These are phyloP conservation scores for Polygonum aviculare DNA, from an alignment of 148 eudicot genomes.

Conservation along the genomic window DNA sequence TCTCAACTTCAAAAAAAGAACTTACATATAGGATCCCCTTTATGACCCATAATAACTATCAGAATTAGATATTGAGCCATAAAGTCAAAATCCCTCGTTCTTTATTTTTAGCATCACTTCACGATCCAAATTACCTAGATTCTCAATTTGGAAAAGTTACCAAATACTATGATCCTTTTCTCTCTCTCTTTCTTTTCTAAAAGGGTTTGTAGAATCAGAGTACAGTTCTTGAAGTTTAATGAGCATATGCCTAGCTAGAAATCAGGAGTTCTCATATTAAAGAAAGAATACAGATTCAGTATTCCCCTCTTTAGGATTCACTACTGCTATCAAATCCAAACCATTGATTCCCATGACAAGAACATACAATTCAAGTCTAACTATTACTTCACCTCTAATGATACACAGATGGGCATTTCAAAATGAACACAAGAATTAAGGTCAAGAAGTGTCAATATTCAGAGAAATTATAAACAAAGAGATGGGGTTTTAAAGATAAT, in stretches of 20 bases:
- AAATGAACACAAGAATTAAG: neutral
- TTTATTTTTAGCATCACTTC: neutral
- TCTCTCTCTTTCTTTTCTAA: too few species aligned
- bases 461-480: neutral
- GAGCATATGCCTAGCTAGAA: too few species aligned
- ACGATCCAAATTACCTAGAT: neutral
- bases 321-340: neutral
- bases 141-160: neutral
- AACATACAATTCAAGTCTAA: neutral
- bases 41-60: neutral
- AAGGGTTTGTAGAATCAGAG: too few species aligned
- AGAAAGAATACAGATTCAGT: too few species aligned
- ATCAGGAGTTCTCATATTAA: too few species aligned
- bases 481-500: neutral
- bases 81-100: neutral
- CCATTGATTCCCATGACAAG: neutral
- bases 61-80: neutral
- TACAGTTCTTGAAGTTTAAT: too few species aligned
- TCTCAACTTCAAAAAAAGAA: too few species aligned
- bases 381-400: too few species aligned
- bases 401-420: neutral
- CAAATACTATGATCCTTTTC: neutral
- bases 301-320: too few species aligned
- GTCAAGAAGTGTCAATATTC: neutral
- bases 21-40: neutral